Conservation (phyloP, 2,329 filamentous ascomycete genomes). For the Diaporthe australafricana region DNA sequence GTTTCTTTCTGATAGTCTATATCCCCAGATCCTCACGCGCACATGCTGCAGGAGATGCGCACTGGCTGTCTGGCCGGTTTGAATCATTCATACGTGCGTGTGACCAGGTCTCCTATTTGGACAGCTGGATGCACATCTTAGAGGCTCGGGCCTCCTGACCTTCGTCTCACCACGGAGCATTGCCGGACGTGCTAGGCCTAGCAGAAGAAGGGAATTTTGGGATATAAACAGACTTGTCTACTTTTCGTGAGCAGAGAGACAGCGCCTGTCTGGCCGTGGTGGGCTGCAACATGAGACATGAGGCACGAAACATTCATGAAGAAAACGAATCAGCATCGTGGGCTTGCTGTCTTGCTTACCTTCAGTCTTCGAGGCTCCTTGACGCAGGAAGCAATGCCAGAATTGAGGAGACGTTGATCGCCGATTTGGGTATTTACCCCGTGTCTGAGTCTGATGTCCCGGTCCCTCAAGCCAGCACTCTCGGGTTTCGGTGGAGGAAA, state of each 20-base stretch:
- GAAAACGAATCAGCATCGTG: neutral
- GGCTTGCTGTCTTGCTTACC: constrained; percentile 4
- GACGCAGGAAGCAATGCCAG: no score
- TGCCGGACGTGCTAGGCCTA: constrained; percentile 2
- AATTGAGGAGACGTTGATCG: neutral
- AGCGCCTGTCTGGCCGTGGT: neutral
- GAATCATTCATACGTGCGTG: neutral
- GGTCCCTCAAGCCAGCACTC: neutral
- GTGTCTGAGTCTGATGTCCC: no score
- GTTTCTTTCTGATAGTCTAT: no score
- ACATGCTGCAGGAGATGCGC: no score
- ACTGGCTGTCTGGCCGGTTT: neutral
- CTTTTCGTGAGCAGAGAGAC: neutral
- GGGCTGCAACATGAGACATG: neutral
- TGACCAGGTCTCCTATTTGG: neutral
- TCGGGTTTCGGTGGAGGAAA: no score
- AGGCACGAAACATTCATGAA: neutral
- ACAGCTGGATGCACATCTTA: neutral
- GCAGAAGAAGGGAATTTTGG: neutral
- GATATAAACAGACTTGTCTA: no score
- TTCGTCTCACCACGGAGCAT: constrained; percentile 12
- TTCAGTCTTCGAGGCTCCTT: neutral
- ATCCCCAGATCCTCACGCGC: no score
- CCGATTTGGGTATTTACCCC: no score
- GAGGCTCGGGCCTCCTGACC: neutral